phyloP scores from a whole-genome alignment of 768 basidiomycete species.

The Asterophora lycoperdoides region DNA sequence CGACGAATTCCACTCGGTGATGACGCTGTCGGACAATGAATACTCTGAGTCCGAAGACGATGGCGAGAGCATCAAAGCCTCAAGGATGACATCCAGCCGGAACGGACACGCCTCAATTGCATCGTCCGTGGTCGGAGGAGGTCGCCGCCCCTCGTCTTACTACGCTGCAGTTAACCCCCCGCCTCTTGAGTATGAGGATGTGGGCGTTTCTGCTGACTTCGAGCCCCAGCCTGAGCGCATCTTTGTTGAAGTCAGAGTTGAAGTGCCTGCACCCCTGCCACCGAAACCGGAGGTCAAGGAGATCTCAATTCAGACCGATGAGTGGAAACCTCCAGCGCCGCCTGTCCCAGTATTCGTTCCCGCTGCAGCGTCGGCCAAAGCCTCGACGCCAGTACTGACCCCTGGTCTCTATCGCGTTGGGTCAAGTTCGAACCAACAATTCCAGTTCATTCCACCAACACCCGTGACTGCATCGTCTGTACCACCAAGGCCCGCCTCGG shows the following conservation, averaged over 20 bases:
- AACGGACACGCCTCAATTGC: slow-evolving; percentile 26
- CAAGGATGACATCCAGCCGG: slow-evolving; percentile 35
- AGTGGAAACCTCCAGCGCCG: slow-evolving; percentile 50
- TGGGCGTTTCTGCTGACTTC: slow-evolving; percentile 36
- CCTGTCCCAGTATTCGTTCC: slow-evolving; percentile 31
- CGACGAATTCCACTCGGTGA: slow-evolving; percentile 74
- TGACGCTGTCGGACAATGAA: slow-evolving; percentile 68
- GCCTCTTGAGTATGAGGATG: slow-evolving; percentile 49
- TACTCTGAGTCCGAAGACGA: slow-evolving; percentile 54
- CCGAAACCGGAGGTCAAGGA: slow-evolving; percentile 69
- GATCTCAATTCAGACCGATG: slow-evolving; percentile 78
- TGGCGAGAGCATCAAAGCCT: slow-evolving; percentile 75
- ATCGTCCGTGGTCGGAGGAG: slow-evolving; percentile 21
- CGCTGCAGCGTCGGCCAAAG: slow-evolving; percentile 28
- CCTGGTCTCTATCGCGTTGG: slow-evolving; percentile 56
- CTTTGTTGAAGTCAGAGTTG: slow-evolving; percentile 17
- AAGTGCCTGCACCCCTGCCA: slow-evolving; percentile 25
- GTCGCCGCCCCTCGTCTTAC: slow-evolving; percentile 31
- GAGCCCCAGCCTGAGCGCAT: slow-evolving; percentile 34
- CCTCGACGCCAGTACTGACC: slow-evolving; percentile 24
- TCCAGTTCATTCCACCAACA: slow-evolving; percentile 64
- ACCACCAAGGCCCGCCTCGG: slow-evolving; percentile 18
- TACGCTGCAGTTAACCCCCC: slow-evolving; percentile 24
- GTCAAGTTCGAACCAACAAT: slow-evolving; percentile 41
- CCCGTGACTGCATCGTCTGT: slow-evolving; percentile 20